Evolutionary conservation across 2,329 filamentous ascomycete genomes (phyloP).

Genomic region (Xylariaceae sp.): DNA sequence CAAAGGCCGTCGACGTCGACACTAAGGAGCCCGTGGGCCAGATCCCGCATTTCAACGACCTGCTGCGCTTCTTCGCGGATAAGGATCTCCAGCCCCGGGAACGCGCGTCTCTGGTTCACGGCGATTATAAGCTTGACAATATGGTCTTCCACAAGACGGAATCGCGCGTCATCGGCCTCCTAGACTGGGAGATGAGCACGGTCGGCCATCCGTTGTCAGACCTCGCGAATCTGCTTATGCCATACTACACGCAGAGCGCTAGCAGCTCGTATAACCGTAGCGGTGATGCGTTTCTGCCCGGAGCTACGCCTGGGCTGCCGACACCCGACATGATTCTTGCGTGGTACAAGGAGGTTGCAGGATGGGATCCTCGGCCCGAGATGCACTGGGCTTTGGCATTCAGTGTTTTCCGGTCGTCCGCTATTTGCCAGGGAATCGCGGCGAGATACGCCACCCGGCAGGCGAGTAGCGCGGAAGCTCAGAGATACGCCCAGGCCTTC

Average conservation of each 20-base stretch:
- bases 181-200: slow-evolving; percentile 99
- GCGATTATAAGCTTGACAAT: slow-evolving; percentile 96
- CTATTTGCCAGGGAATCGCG: slow-evolving; percentile 85
- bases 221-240: slow-evolving; percentile 72
- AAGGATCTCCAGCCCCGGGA: slow-evolving; percentile 75
- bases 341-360: slow-evolving; percentile 70
- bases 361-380: slow-evolving; percentile 66
- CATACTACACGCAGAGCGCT: slow-evolving; percentile 30
- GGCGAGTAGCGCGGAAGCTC: slow-evolving; percentile 86
- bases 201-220: slow-evolving; percentile 96
- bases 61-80: slow-evolving; percentile 79
- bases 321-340: slow-evolving; percentile 58
- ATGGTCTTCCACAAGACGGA: slow-evolving; percentile 89
- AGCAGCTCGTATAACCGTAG: slow-evolving; percentile 26
- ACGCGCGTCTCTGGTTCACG: slow-evolving; percentile 81
- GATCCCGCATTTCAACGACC: slow-evolving; percentile 82
- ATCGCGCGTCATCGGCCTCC: slow-evolving; percentile 85
- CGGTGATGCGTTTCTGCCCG: slow-evolving; percentile 30
- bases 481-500: slow-evolving; percentile 72
- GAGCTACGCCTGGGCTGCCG: slow-evolving; percentile 58
- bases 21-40: slow-evolving; percentile 77
- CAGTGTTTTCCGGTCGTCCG: slow-evolving; percentile 65
- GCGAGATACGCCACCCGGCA: slow-evolving; percentile 84
- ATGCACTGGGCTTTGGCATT: slow-evolving; percentile 67
- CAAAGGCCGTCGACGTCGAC: slow-evolving; percentile 76